These are phyloP conservation scores for Penicillium herquei DNA, from an alignment of 495 filamentous ascomycete genomes.

Conservation along the genomic window DNA sequence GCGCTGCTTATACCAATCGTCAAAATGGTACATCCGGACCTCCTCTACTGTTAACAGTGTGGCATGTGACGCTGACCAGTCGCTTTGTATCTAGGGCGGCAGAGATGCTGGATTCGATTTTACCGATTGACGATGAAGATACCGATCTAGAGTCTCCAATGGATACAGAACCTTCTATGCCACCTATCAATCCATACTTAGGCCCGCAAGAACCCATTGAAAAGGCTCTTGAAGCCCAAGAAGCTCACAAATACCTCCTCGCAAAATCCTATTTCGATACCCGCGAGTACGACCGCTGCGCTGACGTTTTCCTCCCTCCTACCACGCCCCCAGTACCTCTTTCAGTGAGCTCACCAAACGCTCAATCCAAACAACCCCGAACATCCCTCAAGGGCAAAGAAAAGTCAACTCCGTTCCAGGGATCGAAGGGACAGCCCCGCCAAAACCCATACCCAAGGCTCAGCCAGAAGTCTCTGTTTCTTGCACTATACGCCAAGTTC, in stretches of 20 bases:
- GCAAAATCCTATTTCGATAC: slow-evolving; percentile 97
- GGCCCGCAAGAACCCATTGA: slow-evolving; percentile 59
- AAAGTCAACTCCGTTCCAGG: slow-evolving; percentile 38
- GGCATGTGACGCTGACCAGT: slow-evolving; percentile 2
- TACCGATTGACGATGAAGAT: slow-evolving; percentile 46
- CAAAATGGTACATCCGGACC: slow-evolving; percentile 76
- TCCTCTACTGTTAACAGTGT: not conserved
- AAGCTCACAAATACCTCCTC: slow-evolving; percentile 79
- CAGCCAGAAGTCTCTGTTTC: slow-evolving; percentile 89
- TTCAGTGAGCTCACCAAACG: slow-evolving; percentile 43
- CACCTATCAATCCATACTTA: slow-evolving; percentile 46
- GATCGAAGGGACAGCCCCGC: slow-evolving; percentile 23
- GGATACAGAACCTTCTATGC: slow-evolving; percentile 38
- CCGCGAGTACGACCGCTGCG: slow-evolving; percentile 91
- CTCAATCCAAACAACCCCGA: slow-evolving; percentile 36
- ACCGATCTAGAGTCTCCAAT: slow-evolving; percentile 60
- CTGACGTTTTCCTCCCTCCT: slow-evolving; percentile 81
- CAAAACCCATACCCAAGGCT: slow-evolving; percentile 52
- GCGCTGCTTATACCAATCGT: slow-evolving; percentile 90
- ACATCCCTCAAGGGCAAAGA: slow-evolving; percentile 56
- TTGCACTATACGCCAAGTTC: slow-evolving; percentile 88
- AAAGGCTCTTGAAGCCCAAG: slow-evolving; percentile 72
- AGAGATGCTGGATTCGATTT: slow-evolving; percentile 84
- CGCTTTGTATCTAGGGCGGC: slow-evolving; percentile 67
- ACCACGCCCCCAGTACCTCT: slow-evolving; percentile 63